Evolutionary conservation across 371 early-diverging fungal genomes (phyloP), one percentile per base, ranked within the genome.

Genomic region (Lichtheimia ornata): DNA sequence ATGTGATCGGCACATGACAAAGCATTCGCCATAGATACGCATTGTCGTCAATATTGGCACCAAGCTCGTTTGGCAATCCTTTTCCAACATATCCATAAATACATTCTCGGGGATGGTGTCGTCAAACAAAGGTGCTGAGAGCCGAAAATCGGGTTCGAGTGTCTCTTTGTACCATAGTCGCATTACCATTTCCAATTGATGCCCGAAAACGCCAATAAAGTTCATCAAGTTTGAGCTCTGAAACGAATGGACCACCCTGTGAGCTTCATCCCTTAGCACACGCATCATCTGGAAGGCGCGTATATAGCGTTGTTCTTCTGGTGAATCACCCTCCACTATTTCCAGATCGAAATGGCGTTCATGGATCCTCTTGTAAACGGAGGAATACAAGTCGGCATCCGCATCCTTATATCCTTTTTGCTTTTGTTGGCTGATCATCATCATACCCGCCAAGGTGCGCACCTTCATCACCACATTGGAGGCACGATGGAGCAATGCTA

Each of bases 1-100:
- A 66, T 93, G 89, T 4, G 90, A 69, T 60, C 90, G 86, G 11
- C 88, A 88, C 42, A 84, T 70, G 40, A 90, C 87, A 18, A 91
- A 84, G 55, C 84, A 89, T 6, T 90, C 59, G 41, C 60, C 64
- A 53, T 77, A 77, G 14, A 65, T 57, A 14, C 57, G 40, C 13
- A 70, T 41, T 4, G 69, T 65, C 0, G 69, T 61, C 1, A 72
- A 3, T 0, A 72, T 5, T 5, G 70, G 67, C 4, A 67, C 56
- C 5, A 69, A 1, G 60, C 59, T 59, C 2, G 20, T 28, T 9
- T 30, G 18, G 12, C 40, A 35, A 6, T 45, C 56, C 12, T 4
- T 22, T 9, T 45, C 45, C 9, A 52, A 17, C 7, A 30, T 53
- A 27, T 63, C 63, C 45, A 56, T 67, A 13, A 63, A 67, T 2